Percentiles rank a stretch among this genome's conserved stretches.
These are phyloP conservation scores for Hortaea werneckii DNA, from an alignment of 2,329 filamentous ascomycete species.

Conservation along the genomic window DNA sequence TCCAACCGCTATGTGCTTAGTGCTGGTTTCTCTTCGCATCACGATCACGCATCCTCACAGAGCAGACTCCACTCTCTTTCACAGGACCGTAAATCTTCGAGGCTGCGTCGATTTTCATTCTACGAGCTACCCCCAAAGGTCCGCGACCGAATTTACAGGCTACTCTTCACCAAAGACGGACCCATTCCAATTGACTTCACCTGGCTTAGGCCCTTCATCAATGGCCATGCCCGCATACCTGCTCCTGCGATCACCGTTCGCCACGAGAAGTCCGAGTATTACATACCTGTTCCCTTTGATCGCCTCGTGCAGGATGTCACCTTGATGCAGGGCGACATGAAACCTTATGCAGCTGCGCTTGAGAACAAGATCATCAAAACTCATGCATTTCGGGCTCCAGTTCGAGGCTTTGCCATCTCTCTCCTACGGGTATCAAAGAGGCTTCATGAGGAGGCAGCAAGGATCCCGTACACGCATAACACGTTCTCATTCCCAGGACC, in stretches of 20 bases:
- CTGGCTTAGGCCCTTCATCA: slow-evolving; percentile 12
- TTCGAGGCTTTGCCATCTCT: slow-evolving; percentile 7
- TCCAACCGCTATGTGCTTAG: slow-evolving; percentile 11
- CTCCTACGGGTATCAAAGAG: slow-evolving; percentile 7
- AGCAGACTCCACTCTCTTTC: too few relatives aligned
- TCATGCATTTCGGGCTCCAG: slow-evolving; percentile 6
- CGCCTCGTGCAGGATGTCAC: slow-evolving; percentile 4
- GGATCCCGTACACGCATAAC: slow-evolving; percentile 11
- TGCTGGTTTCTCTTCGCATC: not conserved
- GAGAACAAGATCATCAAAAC: slow-evolving; percentile 11
- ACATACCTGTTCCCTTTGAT: slow-evolving; percentile 5
- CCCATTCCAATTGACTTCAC: slow-evolving; percentile 12
- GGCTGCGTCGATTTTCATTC: slow-evolving; percentile 4
- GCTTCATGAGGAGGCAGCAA: slow-evolving; percentile 6
- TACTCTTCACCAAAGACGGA: slow-evolving; percentile 6
- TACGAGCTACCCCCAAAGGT: slow-evolving; percentile 6
- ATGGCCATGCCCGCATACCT: slow-evolving; percentile 10
- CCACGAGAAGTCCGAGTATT: slow-evolving; percentile 1
- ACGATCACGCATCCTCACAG: too few relatives aligned
- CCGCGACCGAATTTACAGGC: slow-evolving; percentile 7
- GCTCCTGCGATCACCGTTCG: slow-evolving; percentile 2
- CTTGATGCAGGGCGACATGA: slow-evolving; percentile 10
- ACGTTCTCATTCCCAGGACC: slow-evolving; percentile 11
- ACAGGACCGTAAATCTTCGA: too few relatives aligned
- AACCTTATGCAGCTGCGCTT: slow-evolving; percentile 8